Evolutionary conservation across 306 rosid genomes (phyloP), one percentile per base, ranked within the genome.

Genomic region (Oemleria cerasiformis): DNA sequence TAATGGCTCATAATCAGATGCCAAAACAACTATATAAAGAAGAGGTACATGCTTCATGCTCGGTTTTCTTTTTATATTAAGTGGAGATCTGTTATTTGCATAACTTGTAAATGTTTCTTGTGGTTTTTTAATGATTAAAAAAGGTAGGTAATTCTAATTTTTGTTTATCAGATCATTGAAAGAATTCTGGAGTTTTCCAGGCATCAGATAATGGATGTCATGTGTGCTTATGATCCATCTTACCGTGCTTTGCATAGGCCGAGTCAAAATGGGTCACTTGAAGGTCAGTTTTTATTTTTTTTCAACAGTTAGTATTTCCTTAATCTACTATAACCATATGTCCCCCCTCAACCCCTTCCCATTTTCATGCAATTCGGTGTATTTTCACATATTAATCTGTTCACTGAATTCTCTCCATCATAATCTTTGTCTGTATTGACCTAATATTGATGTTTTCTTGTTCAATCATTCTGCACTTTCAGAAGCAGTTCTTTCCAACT

Each of bases 201-300:
- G 85, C 96, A 43, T 85, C 99, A 94, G 79, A 86, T 94, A 74
- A 85, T 84, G 91, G 99, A 91, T 85, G 77, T 91, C 20, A 91
- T 94, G 97, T 94, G 91, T 82, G 97, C 95, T 68, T 86, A 79
- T 78, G 99, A 94, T 81, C 96, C 99, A 74, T 82, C 97, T 56
- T 94, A 83, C 73, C 95, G 96, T 54, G 96, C 97, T 5, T 79
- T 89, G 80, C 96, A 91, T 81, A 87, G 88, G 78, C 97, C 96
- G n/a, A 73, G 77, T 74, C 96, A 89, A 78, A 91, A 85, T 72
- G 81, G 85, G 65, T 77, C 62, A 66, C 71, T 64, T 77, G 99
- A 94, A 91, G 99, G 99, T 91, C 60, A 77, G 89, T 66, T 58
- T 72, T 80, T 63, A 42, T 25, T 50, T 53, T 49, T 77, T 9